Base-by-base conservation (phyloP, 768 basidiomycete genomes). In the Botryobasidium botryosum region DNA sequence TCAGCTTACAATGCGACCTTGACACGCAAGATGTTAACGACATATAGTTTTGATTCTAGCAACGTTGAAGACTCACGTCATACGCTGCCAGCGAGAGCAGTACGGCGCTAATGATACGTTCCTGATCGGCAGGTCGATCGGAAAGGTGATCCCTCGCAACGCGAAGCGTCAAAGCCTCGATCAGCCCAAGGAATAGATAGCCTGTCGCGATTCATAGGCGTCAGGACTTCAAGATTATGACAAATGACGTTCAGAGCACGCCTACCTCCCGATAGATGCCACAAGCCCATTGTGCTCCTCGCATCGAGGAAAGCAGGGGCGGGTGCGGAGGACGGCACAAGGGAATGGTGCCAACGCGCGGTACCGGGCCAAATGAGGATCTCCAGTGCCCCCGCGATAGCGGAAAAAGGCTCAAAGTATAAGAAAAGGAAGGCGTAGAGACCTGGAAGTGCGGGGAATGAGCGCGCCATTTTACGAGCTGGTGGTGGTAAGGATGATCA, bases 211-310 rank as follows among this genome's bases (percentile, higher is more conserved):
- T n/a, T n/a, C 15, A 32, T 45, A 18, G 35, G 29, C n/a, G 20
- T 21, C 39, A 49, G 33, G 26, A 31, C 26, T 8, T 10, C 21
- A 17, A 33, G 1, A 15, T 31, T 26, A 20, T 5, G 29, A n/a
- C 13, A 2, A 28, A 26, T 7, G 3, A 13, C 25, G 45, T 35
- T 20, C 32, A 21, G 45, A 20, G 15, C 37, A 41, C 8, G 53
- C 70, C 38, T 49, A 77, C 79, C 76, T 48, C 77, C 81, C 25
- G 68, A 71, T 7, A 82, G 60, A 51, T 83, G 80, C 67, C 72
- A 73, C 45, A 80, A 66, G 15, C 69, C 70, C 70, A 79, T 77
- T 13, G 60, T 62, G 5, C 72, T 69, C 28, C 74, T 65, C 29
- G 64, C 55, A 38, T 77, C 72, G 40, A 73, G 54, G 5, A 56